Base-by-base conservation (phyloP, 768 basidiomycete genomes). In the Suillus spraguei region DNA sequence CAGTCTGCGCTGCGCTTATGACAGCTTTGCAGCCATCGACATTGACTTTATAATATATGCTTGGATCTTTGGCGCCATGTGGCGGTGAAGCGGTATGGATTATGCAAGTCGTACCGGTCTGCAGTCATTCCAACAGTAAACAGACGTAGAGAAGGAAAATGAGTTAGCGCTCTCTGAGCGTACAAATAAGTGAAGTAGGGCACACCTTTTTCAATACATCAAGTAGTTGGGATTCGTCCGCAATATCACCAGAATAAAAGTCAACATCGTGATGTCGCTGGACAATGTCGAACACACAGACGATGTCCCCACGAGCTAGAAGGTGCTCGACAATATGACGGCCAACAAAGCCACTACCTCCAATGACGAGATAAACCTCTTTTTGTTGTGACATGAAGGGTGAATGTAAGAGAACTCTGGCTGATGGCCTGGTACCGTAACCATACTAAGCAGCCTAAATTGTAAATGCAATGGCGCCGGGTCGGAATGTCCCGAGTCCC, bases 31-130 rank as follows among this genome's bases (percentile, higher is more conserved):
- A 97, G 8, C 95, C 97, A 44, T 94, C 87, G 5, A 99, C 94
- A 72, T 99, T 99, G 69, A 99, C 97, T 72, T 91, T 94, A 77
- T 86, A 89, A 79, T 92, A 97, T 11, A 98, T 72, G 2, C 86
- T 86, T 0, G 86, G 81, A 67, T 91, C 82, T 62, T 85, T 85
- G 59, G 81, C 83, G 16, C 85, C 92, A 67, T 87, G 90, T 6
- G 86, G 86, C 0, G 88, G 88, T 8, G 95, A 96, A 20, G 96
- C 97, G 11, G 96, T 98, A 75, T 99, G 97, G 65, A 99, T 94
- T 66, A 99, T 91, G 70, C 91, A 93, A 0, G 94, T 95, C 33
- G 94, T 84, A 44, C 88, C 87, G 65, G 89, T 90, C 91, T 94
- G 65, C 0, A 58, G 22, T n/a, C 17, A 52, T 39, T 4, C 33